Base-by-base conservation (phyloP, 2,329 filamentous ascomycete species). In the Calonectria ilicicola region DNA sequence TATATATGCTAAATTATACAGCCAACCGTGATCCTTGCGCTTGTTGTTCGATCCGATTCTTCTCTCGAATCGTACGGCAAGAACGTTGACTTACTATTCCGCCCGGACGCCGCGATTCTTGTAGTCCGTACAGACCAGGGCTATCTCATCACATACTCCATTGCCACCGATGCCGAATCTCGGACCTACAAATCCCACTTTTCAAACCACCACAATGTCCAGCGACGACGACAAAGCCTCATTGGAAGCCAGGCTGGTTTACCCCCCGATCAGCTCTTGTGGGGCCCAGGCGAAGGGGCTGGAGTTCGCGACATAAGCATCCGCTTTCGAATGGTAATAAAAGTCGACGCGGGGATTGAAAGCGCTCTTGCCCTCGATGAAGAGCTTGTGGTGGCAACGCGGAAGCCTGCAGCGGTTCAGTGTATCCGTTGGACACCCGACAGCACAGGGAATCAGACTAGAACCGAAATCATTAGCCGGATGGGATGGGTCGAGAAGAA, bases 311-410 rank as follows among this genome's bases (percentile, higher is more conserved):
- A 99, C 84, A 91, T 98, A 69, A 98, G 93, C 79, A 89, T 99
- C 62, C 93, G 95, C 14, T 99, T 99, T 84, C 91, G 96, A 70
- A 98, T 98, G 94, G 96, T 98, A 17, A 98, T 99, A 81, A 97
- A 98, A 82, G 95, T 99, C 21, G 97, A 99, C 84, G 97, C 97
- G 3, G 97, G 97, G 2, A 98, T 99, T 78, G 92, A 93, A 77
- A 94, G 93, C 79, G 95, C 94, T 14, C 86, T 98, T 67, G 96
- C 97, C 2, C 89, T 98, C 26, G 97, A 98, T 76, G 95, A 98
- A 69, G 97, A 98, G 83, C 87, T 99, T 47, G 89, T 98, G 26
- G 96, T 99, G 65, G 95, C 97, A 5, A 99, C 97, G 0, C 89
- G 91, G 70, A 98, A 97, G 80, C 97, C 97, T 4, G 93, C 96